Conservation (phyloP, 257 asterid species). For the Rubia yunnanensis region DNA sequence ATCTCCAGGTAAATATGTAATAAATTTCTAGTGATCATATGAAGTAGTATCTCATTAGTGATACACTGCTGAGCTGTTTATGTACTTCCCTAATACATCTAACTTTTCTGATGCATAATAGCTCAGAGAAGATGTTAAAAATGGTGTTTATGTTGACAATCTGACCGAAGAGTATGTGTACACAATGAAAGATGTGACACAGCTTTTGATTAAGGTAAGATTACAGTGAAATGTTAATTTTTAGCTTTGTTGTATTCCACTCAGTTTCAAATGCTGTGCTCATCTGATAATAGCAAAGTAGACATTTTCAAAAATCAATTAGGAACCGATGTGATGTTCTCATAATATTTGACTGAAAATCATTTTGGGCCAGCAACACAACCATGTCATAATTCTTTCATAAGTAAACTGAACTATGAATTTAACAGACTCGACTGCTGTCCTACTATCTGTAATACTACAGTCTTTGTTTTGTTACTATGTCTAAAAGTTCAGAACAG, state of each 20-base stretch:
- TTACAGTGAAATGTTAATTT: background rate
- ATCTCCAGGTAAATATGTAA: slow-evolving; percentile 66
- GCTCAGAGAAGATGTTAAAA: slow-evolving; percentile 89
- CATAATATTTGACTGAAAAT: background rate
- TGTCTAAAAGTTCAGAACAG: background rate
- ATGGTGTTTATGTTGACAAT: slow-evolving; percentile 95
- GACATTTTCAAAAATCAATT: background rate
- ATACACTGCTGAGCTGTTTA: slow-evolving; percentile 7
- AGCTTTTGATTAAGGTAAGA: slow-evolving; percentile 74
- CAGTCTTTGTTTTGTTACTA: background rate
- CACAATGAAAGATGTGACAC: slow-evolving; percentile 78
- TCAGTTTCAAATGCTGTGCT: background rate
- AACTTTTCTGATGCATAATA: slow-evolving; percentile 27
- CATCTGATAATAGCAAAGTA: background rate
- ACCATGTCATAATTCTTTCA: background rate
- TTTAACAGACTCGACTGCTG: background rate
- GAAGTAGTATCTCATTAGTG: slow-evolving; percentile 4
- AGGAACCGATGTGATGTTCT: background rate
- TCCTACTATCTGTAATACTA: background rate
- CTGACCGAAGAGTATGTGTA: slow-evolving; percentile 86
- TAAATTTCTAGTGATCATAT: background rate
- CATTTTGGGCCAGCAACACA: background rate
- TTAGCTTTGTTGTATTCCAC: background rate
- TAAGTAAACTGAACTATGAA: background rate
- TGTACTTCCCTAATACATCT: background rate